Base-by-base conservation (phyloP, 108 stramenopile species). In the Hondaea fermentalgiana region DNA sequence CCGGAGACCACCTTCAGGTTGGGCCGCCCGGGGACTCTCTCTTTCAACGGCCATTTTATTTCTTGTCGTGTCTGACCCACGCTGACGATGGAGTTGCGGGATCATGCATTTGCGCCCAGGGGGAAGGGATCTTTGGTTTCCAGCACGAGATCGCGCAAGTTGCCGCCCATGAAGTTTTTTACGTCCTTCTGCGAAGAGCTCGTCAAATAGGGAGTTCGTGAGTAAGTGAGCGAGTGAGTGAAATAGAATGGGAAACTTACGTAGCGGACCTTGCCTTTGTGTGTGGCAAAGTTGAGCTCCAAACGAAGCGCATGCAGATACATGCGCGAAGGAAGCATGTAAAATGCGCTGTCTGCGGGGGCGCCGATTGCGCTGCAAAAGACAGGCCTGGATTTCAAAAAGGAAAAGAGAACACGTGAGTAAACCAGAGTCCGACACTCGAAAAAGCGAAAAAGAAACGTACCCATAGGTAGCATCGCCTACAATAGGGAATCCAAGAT, bases 391-490 rank as follows among this genome's bases (percentile, higher is more conserved):
- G 19, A n/a, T 3, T 59, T n/a, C 59, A 59, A 59, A 59, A n/a
- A n/a, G 19, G 59, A 35, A 35, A 35, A 2, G 35, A 35, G 35
- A 35, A 35, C 2, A 35, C 35, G 35, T 35, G 35, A 35, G 35
- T 35, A 35, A 35, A 35, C 35, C 35, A 35, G 35, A 35, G 35
- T 35, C 35, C 35, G 35, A 35, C 2, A 35, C 2, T 3, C n/a
- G 59, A 23, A 19, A 59, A 59, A 59, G 59, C 19, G 59, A 59
- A 59, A 23, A 59, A n/a, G 4, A 42, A 69, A 83, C 76, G 44
- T 83, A 83, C 76, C 91, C 93, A 76, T 98, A 98, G 10, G 97
- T 95, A 17, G 91, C 92, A 92, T 98, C 98, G 4, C 98, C 98
- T 8, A 97, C 88, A 64, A 99, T 99, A 0, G 96, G 95, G 93